Percentiles rank a stretch among this genome's conserved stretches.
phyloP scores from a whole-genome alignment of 768 basidiomycete genomes.

The Suillus subalutaceus region DNA sequence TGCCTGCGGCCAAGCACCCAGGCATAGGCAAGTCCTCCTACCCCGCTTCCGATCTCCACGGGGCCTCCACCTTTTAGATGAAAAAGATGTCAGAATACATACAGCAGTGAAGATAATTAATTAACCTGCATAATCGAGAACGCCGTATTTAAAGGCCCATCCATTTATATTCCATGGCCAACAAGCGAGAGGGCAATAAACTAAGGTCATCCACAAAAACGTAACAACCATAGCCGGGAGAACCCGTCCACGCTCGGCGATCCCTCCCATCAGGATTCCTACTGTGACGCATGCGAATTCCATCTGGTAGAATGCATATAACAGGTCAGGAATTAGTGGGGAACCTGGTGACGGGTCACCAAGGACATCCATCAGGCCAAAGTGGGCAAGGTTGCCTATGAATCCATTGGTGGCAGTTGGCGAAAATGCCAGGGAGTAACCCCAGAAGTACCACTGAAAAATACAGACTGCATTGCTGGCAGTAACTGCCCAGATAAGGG shows the following conservation, averaged over 20 bases:
- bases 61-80: slow-evolving; percentile 70
- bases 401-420: slow-evolving; percentile 71
- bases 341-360: slow-evolving; percentile 77
- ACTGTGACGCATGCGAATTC: slow-evolving; percentile 85
- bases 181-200: slow-evolving; percentile 86
- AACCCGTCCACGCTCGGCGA: slow-evolving; percentile 86
- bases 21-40: slow-evolving; percentile 83
- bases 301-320: slow-evolving; percentile 89
- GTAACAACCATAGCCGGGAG: slow-evolving; percentile 80
- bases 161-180: slow-evolving; percentile 85
- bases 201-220: slow-evolving; percentile 85
- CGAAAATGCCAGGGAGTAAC: slow-evolving; percentile 86
- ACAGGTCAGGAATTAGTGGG: slow-evolving; percentile 76
- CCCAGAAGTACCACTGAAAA: slow-evolving; percentile 84
- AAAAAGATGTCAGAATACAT: not conserved
- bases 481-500: slow-evolving; percentile 75
- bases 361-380: slow-evolving; percentile 75
- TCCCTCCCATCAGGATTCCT: slow-evolving; percentile 73
- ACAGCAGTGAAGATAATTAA: slow-evolving; percentile 12
- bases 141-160: slow-evolving; percentile 86
- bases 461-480: slow-evolving; percentile 76
- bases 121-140: slow-evolving; percentile 83
- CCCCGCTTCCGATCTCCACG: slow-evolving; percentile 85
- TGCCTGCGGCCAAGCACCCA: slow-evolving; percentile 85
- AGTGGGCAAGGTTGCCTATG: slow-evolving; percentile 80